phyloP scores from a whole-genome alignment of 2,329 filamentous ascomycete genomes.

The Alternaria sp. region DNA sequence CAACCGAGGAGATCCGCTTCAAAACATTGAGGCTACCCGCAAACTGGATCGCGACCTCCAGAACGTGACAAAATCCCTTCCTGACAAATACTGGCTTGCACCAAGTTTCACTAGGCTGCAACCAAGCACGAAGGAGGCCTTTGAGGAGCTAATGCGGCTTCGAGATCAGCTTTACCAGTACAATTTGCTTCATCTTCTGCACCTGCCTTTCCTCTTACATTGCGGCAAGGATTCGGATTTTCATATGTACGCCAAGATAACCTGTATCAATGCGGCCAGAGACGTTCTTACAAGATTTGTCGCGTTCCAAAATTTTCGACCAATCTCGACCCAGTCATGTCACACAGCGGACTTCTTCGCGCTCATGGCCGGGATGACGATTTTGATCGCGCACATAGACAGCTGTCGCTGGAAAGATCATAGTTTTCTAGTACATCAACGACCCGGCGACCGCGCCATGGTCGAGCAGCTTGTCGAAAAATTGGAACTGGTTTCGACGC shows the following conservation, averaged over 20 bases:
- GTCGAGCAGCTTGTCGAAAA: slow-evolving; percentile 22
- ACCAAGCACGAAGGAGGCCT: slow-evolving; percentile 11
- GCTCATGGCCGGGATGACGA: slow-evolving; percentile 27
- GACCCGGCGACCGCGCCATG: slow-evolving; percentile 26
- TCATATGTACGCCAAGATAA: slow-evolving; percentile 16
- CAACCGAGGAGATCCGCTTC: slow-evolving; percentile 37
- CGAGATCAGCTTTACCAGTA: slow-evolving; percentile 25
- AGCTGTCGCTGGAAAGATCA: slow-evolving; percentile 4
- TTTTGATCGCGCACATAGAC: slow-evolving; percentile 30
- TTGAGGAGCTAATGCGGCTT: slow-evolving; percentile 18
- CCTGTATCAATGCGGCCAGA: slow-evolving; percentile 23
- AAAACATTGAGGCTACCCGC: slow-evolving; percentile 38
- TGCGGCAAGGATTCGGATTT: slow-evolving; percentile 5
- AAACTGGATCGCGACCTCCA: slow-evolving; percentile 22
- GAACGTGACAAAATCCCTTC: slow-evolving; percentile 16
- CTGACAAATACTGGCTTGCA: slow-evolving; percentile 9
- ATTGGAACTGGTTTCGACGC: slow-evolving; percentile 12
- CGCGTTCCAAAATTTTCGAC: slow-evolving; percentile 19
- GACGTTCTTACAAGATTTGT: slow-evolving; percentile 25
- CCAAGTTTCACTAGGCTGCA: slow-evolving; percentile 5
- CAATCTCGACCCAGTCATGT: slow-evolving; percentile 13
- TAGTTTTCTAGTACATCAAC: slow-evolving; percentile 23
- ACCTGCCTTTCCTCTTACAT: slow-evolving; percentile 30
- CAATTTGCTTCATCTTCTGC: slow-evolving; percentile 26
- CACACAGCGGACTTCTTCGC: slow-evolving; percentile 29